Base-by-base conservation (phyloP, 1,284 basidiomycete genomes). In the Anthracocystis setariae region DNA sequence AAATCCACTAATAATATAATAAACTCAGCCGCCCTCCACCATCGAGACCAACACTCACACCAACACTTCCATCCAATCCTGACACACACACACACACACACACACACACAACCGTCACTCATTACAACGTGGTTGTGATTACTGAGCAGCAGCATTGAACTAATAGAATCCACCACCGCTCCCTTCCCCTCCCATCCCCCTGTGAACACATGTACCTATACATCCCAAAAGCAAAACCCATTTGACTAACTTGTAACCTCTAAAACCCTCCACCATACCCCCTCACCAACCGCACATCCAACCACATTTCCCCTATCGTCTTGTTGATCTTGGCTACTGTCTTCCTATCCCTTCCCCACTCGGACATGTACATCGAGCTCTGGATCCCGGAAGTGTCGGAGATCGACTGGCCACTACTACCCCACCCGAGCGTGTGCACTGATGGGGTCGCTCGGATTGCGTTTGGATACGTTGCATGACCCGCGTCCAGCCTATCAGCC, bases 281-380 rank as follows among this genome's bases (percentile, higher is more conserved):
- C 17, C 73, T 49, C 12, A 76, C 73, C 7, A 76, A 40, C 3
- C 73, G 50, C 8, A 76, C 57, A n/a, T 73, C 70, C 35, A 73
- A 33, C 69, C 69, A 76, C 66, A 76, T 63, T 46, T 62, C 64
- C 17, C 76, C 76, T 29, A 74, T 68, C 13, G 68, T 76, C 72
- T 78, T 78, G 57, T 72, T 65, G 48, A 78, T 61, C 65, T 74
- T 76, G 45, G 67, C 56, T 13, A 76, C 63, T 8, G 65, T 69
- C 50, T 73, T 73, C 20, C 70, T 39, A 38, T 73, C 70, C 15
- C 61, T 39, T 17, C 64, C 73, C 68, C 68, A 68, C 21, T 75
- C 73, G 4, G 61, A 60, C 64, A 68, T 58, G 52, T 69, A 68
- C 47, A 68, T 65, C 40, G 56, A 65, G 57, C 70, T 73, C 50